Percentiles rank a stretch among this genome's conserved stretches.
These are phyloP conservation scores for Leishmania lainsoni DNA, from an alignment of 208 protist genomes.

Conservation along the genomic window DNA sequence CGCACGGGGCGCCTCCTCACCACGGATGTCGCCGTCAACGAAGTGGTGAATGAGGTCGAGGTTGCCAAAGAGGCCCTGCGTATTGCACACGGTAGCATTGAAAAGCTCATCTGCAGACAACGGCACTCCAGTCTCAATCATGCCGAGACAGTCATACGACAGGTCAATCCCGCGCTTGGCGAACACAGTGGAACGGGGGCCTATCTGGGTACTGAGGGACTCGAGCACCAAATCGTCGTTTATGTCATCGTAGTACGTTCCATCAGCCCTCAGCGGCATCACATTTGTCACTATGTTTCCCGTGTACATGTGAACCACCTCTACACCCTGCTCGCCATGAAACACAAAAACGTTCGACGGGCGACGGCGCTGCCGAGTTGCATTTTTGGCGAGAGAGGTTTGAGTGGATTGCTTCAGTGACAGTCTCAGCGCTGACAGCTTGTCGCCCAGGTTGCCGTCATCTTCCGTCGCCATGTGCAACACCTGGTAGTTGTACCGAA, in stretches of 20 bases:
- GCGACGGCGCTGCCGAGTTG: conserved; percentile 7
- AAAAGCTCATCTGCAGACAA: conserved; percentile 49
- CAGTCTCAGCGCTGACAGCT: conserved; percentile 24
- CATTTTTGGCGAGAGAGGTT: conserved; percentile 9
- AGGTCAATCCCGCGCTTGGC: conserved; percentile 58
- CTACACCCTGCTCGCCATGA: conserved; percentile 74
- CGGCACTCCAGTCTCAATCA: conserved; percentile 63
- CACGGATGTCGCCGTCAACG: conserved; percentile 69
- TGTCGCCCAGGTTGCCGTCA: conserved; percentile 70
- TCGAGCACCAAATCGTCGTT: conserved; percentile 89
- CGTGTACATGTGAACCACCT: conserved; percentile 91
- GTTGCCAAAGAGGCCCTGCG: conserved; percentile 77
- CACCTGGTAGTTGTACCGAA: conserved; percentile 66
- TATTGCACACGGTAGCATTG: conserved; percentile 82
- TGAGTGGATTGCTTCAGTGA: not conserved
- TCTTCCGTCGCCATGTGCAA: conserved; percentile 74
- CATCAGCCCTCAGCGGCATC: conserved; percentile 56
- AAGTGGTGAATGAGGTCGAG: conserved; percentile 82
- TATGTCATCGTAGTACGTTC: conserved; percentile 85
- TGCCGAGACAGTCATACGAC: conserved; percentile 73
- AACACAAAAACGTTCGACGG: conserved; percentile 84
- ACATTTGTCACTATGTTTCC: conserved; percentile 73
- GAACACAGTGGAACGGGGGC: conserved; percentile 41
- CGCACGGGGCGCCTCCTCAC: conserved; percentile 42
- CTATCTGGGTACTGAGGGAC: conserved; percentile 63